Percentiles rank a stretch among this genome's conserved stretches.
These are phyloP conservation scores for Podospora tetraspora DNA, from an alignment of 495 filamentous ascomycete species.

Conservation along the genomic window DNA sequence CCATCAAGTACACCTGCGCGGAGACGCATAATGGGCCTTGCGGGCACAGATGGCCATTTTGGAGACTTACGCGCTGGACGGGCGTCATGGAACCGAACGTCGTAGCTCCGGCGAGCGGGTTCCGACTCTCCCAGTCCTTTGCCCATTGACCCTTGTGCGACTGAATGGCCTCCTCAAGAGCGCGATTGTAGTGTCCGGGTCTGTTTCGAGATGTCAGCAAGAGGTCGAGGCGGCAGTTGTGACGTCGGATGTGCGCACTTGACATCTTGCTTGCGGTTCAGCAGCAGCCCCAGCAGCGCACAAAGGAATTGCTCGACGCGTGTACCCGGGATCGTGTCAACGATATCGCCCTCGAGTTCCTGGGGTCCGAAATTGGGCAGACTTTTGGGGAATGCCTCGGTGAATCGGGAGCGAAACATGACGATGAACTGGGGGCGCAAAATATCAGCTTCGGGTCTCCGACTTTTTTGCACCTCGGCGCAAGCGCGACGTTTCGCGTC, in stretches of 20 bases:
- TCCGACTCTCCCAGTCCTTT: conserved; percentile 76
- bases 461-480: conserved; percentile 21
- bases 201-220: conserved; percentile 37
- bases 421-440: conserved; percentile 73
- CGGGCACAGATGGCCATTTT: not conserved
- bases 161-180: conserved; percentile 87
- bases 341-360: conserved; percentile 83
- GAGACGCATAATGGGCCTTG: not conserved
- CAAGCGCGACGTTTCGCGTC: conserved; percentile 37
- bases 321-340: conserved; percentile 70
- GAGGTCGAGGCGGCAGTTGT: not conserved
- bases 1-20: not conserved
- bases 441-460: conserved; percentile 30
- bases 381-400: conserved; percentile 79
- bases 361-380: conserved; percentile 86
- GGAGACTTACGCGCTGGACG: conserved; percentile 65
- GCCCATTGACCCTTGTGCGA: conserved; percentile 88
- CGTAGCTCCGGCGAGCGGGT: conserved; percentile 70
- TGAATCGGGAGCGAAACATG: conserved; percentile 93
- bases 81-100: conserved; percentile 76
- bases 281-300: conserved; percentile 75
- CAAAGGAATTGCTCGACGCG: conserved; percentile 84
- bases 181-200: conserved; percentile 81
- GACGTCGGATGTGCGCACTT: conserved; percentile 60
- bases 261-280: conserved; percentile 96